Conservation (phyloP, 106 monocot genomes). For the Amphibolis antarctica region DNA sequence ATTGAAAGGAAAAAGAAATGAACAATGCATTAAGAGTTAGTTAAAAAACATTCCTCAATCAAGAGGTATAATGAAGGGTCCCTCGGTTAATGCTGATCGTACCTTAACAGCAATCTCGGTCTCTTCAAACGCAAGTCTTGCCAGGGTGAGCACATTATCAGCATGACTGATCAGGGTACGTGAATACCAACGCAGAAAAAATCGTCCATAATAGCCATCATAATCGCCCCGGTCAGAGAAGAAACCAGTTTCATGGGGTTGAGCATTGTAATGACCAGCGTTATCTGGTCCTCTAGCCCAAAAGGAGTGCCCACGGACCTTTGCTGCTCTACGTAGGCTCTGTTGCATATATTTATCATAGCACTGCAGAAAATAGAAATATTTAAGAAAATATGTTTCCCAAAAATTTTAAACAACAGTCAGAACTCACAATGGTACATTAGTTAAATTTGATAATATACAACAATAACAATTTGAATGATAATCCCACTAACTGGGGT, state of each 20-base stretch:
- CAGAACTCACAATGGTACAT: no score
- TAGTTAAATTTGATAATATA: no score
- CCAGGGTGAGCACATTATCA: conserved; percentile 66
- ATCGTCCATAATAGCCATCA: conserved; percentile 85
- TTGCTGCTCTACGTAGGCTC: conserved; percentile 60
- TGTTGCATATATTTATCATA: conserved; percentile 90
- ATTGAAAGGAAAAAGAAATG: no score
- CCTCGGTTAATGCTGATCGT: background rate
- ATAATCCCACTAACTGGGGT: no score
- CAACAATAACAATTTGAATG: no score
- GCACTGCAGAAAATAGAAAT: conserved; percentile 37
- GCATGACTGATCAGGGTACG: conserved; percentile 66
- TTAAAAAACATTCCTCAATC: no score
- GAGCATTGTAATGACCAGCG: conserved; percentile 84
- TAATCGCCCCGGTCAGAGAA: conserved; percentile 91
- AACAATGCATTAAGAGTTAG: no score
- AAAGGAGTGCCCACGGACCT: conserved; percentile 60
- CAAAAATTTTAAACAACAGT: background rate
- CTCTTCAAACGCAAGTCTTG: conserved; percentile 83
- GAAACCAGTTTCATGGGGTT: conserved; percentile 85
- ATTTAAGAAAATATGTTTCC: background rate
- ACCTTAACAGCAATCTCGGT: conserved; percentile 70
- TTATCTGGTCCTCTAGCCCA: conserved; percentile 93
- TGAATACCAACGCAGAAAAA: conserved; percentile 90
- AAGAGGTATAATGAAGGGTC: background rate